Evolutionary conservation across 805 yeast genomes (phyloP), one percentile per base, ranked within the genome.

Genomic region (Wickerhamiella occidentalis): DNA sequence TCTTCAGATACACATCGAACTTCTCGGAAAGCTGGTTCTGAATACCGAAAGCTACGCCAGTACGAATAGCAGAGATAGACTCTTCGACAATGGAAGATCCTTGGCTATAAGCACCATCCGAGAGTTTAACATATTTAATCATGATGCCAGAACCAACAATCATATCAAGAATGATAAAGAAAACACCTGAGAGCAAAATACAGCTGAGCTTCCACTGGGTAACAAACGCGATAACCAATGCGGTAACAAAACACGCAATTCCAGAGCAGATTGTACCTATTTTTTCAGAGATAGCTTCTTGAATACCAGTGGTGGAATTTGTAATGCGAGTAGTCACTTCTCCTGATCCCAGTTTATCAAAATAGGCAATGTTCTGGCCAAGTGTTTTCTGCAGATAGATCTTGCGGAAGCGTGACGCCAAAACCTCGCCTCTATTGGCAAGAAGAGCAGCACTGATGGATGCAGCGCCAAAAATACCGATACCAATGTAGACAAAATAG

Each of bases 241-340:
- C 66, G 12, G 69, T 56, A 26, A 66, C 55, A 54, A 69, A 68
- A 1, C 71, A 65, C 17, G 72, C 62, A 8, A 66, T 33, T 26
- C 68, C 71, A 29, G 63, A 58, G 28, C 66, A 56, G 25, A 68
- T 66, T 35, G 64, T 59, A 11, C 71, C 69, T 3, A 64, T 58
- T 52, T 68, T 68, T 54, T 68, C 72, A 33, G 68, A 62, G 54
- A 68, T 66, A 28, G 71, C 73, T 40, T 67, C 72, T 53, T 69
- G 72, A 40, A 68, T 62, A 28, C 62, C 53, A 18, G 62, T 62
- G 7, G 71, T 68, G 42, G 67, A 71, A 18, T 65, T 64, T 25
- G 70, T 63, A 56, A 68, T 68, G 18, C 72, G 66, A 8, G 70
- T 64, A 21, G 73, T 65, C 33, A 68, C 68, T 48, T 67, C 70